Base-by-base conservation (phyloP, 805 yeast species). In the Naumovozyma dairenensis region DNA sequence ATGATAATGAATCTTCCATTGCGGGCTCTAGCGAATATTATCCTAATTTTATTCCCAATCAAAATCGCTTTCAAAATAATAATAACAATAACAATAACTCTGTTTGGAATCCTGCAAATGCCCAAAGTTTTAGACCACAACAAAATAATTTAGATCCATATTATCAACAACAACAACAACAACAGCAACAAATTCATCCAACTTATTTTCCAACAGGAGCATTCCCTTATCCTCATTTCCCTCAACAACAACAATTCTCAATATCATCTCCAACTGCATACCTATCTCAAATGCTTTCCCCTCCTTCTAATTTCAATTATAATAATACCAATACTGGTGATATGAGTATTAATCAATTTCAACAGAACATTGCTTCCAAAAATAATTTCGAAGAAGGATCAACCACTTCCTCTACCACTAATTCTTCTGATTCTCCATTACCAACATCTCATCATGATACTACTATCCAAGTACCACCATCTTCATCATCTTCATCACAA, bases 91-190 rank as follows among this genome's bases (percentile, higher is more conserved):
- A 31, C 15, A 22, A 31, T 17, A 41, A 40, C 21, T 47, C 43
- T 24, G 47, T 51, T 20, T 53, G 58, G 55, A 53, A 51, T 29
- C 50, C 44, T 4, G 53, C 55, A 3, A 35, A 38, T 16, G 51
- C 50, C 2, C 56, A 55, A 6, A 42, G 51, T 8, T 55, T 55
- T 22, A 46, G 46, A 34, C 60, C 57, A 19, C 25, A 34, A 32
- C 21, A 20, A 19, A n/a, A n/a, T 14, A 26, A 26, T 26, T 27
- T 27, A 6, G 20, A 18, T 9, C 10, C 29, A 6, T 10, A 24
- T 24, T 12, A 12, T 8, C 13, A 24, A 24, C 8, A 24, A 5
- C 14, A 24, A 6, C 26, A 24, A 24, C 26, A 7, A 24, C 26
- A 20, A 20, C 9, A 12, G 5, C 26, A 24, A 5, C 14, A 14